phyloP scores from a whole-genome alignment of 2,329 filamentous ascomycete genomes.

The Daldinia sp. region DNA sequence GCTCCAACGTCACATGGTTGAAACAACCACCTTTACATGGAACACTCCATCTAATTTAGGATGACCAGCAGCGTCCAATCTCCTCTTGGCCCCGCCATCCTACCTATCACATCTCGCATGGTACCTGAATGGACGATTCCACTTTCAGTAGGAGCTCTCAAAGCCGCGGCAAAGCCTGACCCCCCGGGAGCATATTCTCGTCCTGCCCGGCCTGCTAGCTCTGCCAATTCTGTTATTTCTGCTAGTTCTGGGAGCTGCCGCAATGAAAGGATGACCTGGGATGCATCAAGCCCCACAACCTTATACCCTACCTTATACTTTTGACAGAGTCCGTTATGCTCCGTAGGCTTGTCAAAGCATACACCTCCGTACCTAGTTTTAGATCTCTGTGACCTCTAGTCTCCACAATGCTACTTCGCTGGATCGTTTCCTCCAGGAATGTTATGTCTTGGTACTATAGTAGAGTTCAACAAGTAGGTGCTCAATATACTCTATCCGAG shows the following conservation, averaged over 20 bases:
- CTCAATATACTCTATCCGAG: slow-evolving; percentile 36
- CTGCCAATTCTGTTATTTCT: neutral
- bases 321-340: slow-evolving; percentile 7
- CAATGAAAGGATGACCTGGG: slow-evolving; percentile 41
- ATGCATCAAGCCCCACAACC: slow-evolving; percentile 33
- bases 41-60: slow-evolving; percentile 44
- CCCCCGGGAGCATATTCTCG: slow-evolving; percentile 12
- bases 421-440: slow-evolving; percentile 43
- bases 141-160: slow-evolving; percentile 48
- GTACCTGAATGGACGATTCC: slow-evolving; percentile 49
- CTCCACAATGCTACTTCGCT: slow-evolving; percentile 41
- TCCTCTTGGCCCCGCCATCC: slow-evolving; percentile 26
- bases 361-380: slow-evolving; percentile 19
- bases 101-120: slow-evolving; percentile 44
- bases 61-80: slow-evolving; percentile 44
- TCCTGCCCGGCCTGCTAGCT: neutral
- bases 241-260: slow-evolving; percentile 18
- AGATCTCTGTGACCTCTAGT: slow-evolving; percentile 32
- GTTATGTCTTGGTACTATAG: slow-evolving; percentile 32
- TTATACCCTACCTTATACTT: slow-evolving; percentile 11
- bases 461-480: slow-evolving; percentile 29
- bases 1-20: slow-evolving; percentile 48
- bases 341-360: slow-evolving; percentile 12
- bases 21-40: slow-evolving; percentile 42
- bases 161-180: slow-evolving; percentile 34